Evolutionary conservation across 257 asterid genomes (phyloP).

Genomic region (Avicennia marina): DNA sequence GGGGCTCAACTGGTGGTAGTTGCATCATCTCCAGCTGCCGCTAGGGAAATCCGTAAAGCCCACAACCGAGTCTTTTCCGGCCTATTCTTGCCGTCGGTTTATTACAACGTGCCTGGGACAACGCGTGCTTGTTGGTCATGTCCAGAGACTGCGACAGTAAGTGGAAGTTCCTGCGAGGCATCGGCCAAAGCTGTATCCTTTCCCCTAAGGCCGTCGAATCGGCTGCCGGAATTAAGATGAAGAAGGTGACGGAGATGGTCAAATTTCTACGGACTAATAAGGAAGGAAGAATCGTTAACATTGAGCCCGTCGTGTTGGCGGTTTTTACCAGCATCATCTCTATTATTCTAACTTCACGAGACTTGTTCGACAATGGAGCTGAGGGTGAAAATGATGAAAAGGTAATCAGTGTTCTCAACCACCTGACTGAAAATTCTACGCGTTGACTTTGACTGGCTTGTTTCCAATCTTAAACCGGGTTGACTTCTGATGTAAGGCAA

Average conservation of each 20-base stretch:
- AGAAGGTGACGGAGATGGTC: slow-evolving; percentile 2
- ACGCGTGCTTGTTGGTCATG: background rate
- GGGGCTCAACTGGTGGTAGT: slow-evolving; percentile 17
- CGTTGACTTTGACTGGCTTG: no score
- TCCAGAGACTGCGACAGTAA: slow-evolving; percentile 6
- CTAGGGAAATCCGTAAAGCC: slow-evolving; percentile 4
- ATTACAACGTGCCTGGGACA: background rate
- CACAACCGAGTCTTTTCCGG: slow-evolving; percentile 4
- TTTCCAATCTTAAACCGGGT: no score
- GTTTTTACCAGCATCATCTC: no score
- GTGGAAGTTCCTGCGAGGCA: slow-evolving; percentile 11
- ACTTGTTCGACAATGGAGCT: no score
- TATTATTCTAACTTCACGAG: no score
- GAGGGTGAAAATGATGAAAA: no score
- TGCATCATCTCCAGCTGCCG: slow-evolving; percentile 13
- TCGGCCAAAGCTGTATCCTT: background rate
- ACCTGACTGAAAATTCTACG: no score
- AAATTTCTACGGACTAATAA: background rate
- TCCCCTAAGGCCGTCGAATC: slow-evolving; percentile 7
- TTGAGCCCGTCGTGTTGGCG: no score
- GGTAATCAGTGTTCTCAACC: no score
- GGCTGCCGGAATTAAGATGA: background rate
- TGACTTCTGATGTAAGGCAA: no score
- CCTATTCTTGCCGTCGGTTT: background rate
- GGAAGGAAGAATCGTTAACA: background rate